phyloP scores from a whole-genome alignment of 2,329 filamentous ascomycete species.

The Pseudopyricularia cyperi region DNA sequence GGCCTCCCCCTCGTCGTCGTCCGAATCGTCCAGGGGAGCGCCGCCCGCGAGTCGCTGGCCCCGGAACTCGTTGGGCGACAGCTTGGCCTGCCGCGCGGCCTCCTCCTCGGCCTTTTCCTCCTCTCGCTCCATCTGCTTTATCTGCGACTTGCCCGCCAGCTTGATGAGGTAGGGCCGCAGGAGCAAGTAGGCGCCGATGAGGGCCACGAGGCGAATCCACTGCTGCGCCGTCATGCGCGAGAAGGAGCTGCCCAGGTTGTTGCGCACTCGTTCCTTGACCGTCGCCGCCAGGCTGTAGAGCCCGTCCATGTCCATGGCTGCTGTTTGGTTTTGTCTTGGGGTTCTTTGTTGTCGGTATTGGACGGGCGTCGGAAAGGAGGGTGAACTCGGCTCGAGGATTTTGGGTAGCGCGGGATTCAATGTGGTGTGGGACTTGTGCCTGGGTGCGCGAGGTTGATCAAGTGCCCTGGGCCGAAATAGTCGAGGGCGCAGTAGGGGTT shows the following conservation, averaged over 20 bases:
- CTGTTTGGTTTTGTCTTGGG: constrained; percentile 1
- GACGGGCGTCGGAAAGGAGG: not conserved
- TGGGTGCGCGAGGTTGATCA: too few relatives aligned
- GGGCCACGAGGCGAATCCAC: constrained; percentile 56
- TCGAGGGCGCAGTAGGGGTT: too few relatives aligned
- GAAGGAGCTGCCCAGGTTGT: constrained; percentile 37
- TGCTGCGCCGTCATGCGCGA: constrained; percentile 35
- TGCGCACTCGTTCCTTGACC: constrained; percentile 22
- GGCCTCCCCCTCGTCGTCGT: constrained; percentile 26
- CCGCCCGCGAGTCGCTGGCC: constrained; percentile 31
- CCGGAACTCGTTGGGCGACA: constrained; percentile 53
- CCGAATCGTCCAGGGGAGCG: constrained; percentile 39
- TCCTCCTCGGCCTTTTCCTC: constrained; percentile 31
- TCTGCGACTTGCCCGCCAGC: constrained; percentile 48
- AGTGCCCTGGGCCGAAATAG: too few relatives aligned
- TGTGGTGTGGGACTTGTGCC: too few relatives aligned
- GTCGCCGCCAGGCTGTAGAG: constrained; percentile 12
- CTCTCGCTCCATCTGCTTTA: constrained; percentile 50
- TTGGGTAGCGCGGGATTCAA: too few relatives aligned
- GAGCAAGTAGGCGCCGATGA: constrained; percentile 62
- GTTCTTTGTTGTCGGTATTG: not conserved
- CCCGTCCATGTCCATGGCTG: constrained; percentile 11
- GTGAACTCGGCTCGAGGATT: too few relatives aligned
- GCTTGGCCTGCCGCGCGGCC: constrained; percentile 29
- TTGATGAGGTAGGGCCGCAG: constrained; percentile 64